Evolutionary conservation across 2,329 filamentous ascomycete genomes (phyloP), one percentile per base, ranked within the genome.

Genomic region (Penicillium sp.): DNA sequence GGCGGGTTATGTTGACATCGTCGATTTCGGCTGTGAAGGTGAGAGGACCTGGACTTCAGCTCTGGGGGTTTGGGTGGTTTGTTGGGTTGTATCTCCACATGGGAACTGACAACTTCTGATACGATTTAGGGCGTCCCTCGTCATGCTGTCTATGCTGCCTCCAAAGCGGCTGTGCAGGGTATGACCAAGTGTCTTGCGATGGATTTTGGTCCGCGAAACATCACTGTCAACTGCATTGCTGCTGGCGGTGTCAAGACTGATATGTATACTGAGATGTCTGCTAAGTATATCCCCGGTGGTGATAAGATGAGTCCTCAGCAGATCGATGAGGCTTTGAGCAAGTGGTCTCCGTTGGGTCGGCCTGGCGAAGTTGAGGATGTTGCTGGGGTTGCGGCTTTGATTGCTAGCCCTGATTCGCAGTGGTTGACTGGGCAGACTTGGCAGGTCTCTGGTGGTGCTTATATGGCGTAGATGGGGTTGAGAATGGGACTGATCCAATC

Each of bases 381-480:
- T 44, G 51, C 64, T 19, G 61, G 60, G 5, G 62, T 65, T 53
- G 64, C 57, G 13, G 47, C 57, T 12, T 58, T 66, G 57, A 65
- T 66, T 65, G 64, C 64, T 38, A 66, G 63, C 36, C 55, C 55
- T 5, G 64, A 66, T 7, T 64, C 63, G 23, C 64, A 66, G 58
- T 66, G 64, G 64, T 52, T 66, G 61, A 66, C 64, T n/a, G 64
- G 64, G 2, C 64, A 66, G 58, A 66, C 63, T 25, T 66, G 65
- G 41, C 60, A 64, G 38, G 64, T 64, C 27, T 64, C 60, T 33
- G 63, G 64, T 10, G 64, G 64, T n/a, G 63, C 63, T 15, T 61
- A 59, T 54, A 66, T 66, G 63, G 53, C 33, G 35, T 66, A 45
- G 35, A 50, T 38, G 8, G 21, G 23, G n/a, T 42, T 36, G 23